Evolutionary conservation across 345 rosid species (phyloP), one percentile per base, ranked within the genome.

Genomic region (Salix koriyanagi): DNA sequence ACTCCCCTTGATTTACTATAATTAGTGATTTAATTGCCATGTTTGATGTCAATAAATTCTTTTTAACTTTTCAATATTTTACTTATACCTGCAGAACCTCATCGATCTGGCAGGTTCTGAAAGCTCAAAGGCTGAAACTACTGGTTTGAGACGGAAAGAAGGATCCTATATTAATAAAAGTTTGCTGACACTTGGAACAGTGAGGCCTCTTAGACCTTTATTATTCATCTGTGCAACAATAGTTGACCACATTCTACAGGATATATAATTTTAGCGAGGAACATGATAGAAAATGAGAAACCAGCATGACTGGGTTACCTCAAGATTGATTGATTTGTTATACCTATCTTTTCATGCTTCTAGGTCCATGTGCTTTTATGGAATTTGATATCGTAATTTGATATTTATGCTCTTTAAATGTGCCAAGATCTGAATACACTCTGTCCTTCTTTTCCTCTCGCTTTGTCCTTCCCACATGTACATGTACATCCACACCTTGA

Each of bases 31-130:
- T 62, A 32, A 19, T 25, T 37, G 36, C 48, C 28, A 15, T 23
- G 66, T 67, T 68, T 56, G 11, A 28, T 50, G 46, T 41, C 32
- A 26, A 13, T 70, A 70, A 73, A 78, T 46, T 50, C 30, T 69
- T 78, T 79, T 77, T 82, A 79, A 88, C 87, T 79, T 80, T 54
- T 80, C 62, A 75, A 67, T 73, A 65, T 82, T 79, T 83, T 79
- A 84, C 87, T 85, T 84, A 71, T 86, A 80, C 80, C 48, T 88
- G 98, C 97, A 96, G 99, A 91, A 94, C 90, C 98, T 96, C 82
- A 93, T 96, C 86, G 99, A 96, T 89, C 93, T 96, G 88, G 99
- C 99, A 81, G 99, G 99, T 90, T 96, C 99, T 26, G 99, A 96
- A 89, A 96, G 99, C 85, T 93, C 99, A 18, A 96, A 92, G 86